Percentiles rank a stretch among this genome's conserved stretches.
Evolutionary conservation across 139 green algal genomes (phyloP).

Genomic region (Penium margaritaceum): DNA sequence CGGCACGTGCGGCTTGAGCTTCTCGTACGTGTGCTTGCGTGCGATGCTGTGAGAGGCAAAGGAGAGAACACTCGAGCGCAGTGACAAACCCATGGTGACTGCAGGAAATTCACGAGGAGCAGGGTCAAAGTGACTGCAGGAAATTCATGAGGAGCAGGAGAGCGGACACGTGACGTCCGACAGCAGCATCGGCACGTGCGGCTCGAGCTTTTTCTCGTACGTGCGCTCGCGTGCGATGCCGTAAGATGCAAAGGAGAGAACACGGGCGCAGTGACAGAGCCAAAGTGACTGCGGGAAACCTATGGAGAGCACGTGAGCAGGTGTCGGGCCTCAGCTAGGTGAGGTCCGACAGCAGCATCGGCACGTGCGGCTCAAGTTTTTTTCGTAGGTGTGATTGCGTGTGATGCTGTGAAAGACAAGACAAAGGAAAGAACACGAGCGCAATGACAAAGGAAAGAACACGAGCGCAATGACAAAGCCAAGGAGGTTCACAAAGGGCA

Average conservation of each 20-base stretch:
- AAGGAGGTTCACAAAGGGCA: too few species aligned
- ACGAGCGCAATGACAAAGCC: too few species aligned
- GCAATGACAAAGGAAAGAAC: too few species aligned
- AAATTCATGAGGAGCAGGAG: not conserved
- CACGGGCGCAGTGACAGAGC: too few species aligned
- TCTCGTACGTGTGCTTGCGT: slow-evolving; percentile 60
- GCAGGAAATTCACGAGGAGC: too few species aligned
- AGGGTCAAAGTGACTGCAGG: too few species aligned
- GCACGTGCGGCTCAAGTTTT: slow-evolving; percentile 67
- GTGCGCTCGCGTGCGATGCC: slow-evolving; percentile 43
- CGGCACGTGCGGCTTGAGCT: slow-evolving; percentile 68
- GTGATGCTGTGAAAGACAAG: slow-evolving; percentile 42
- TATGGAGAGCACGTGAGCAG: too few species aligned
- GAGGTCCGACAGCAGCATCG: slow-evolving; percentile 62
- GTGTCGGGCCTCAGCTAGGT: slow-evolving; percentile 61
- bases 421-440: too few species aligned
- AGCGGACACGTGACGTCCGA: slow-evolving; percentile 71
- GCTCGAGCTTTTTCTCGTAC: slow-evolving; percentile 71
- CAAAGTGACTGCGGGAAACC: too few species aligned
- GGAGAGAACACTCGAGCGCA: too few species aligned
- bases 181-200: slow-evolving; percentile 63
- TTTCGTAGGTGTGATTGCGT: slow-evolving; percentile 60
- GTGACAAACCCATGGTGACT: too few species aligned
- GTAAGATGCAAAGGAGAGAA: too few species aligned
- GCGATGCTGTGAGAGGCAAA: slow-evolving; percentile 46